phyloP scores from a whole-genome alignment of 805 yeast species.

The Metschnikowia shivogae region DNA sequence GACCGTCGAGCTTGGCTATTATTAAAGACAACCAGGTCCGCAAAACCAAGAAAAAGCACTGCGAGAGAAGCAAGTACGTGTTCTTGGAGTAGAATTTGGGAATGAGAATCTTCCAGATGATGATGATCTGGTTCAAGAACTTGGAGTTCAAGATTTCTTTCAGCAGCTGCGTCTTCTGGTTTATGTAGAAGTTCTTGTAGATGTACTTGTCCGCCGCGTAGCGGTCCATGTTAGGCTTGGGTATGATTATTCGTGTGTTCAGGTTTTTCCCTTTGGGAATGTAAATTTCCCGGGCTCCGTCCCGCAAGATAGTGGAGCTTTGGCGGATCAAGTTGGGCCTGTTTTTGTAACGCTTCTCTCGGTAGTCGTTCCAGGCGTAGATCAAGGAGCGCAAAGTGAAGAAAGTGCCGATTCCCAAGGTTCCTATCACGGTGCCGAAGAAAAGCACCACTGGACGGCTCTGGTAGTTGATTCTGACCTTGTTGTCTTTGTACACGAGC shows the following conservation, averaged over 20 bases:
- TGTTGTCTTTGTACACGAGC: constrained; percentile 31
- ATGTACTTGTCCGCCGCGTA: constrained; percentile 54
- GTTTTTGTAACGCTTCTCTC: constrained; percentile 21
- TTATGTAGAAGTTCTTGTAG: constrained; percentile 44
- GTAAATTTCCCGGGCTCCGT: constrained; percentile 44
- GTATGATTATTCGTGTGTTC: constrained; percentile 40
- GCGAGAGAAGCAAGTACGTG: constrained; percentile 60
- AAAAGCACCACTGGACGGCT: constrained; percentile 42
- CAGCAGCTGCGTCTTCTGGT: constrained; percentile 27
- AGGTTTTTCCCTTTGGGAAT: constrained; percentile 43
- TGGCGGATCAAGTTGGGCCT: constrained; percentile 39
- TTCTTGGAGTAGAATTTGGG: constrained; percentile 70
- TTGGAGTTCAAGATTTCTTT: constrained; percentile 47
- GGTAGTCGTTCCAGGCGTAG: constrained; percentile 28
- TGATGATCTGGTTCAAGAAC: constrained; percentile 66
- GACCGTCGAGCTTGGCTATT: constrained; percentile 88
- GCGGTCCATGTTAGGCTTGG: constrained; percentile 44
- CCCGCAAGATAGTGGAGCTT: constrained; percentile 39
- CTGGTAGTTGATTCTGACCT: constrained; percentile 36
- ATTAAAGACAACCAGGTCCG: constrained; percentile 85
- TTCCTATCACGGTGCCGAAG: constrained; percentile 36
- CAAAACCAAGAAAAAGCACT: constrained; percentile 67
- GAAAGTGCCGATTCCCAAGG: constrained; percentile 38
- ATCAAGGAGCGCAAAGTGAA: constrained; percentile 29
- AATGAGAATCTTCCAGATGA: constrained; percentile 78